These are phyloP conservation scores for Chenopodium quinoa DNA, from an alignment of 148 eudicot genomes.

Conservation along the genomic window DNA sequence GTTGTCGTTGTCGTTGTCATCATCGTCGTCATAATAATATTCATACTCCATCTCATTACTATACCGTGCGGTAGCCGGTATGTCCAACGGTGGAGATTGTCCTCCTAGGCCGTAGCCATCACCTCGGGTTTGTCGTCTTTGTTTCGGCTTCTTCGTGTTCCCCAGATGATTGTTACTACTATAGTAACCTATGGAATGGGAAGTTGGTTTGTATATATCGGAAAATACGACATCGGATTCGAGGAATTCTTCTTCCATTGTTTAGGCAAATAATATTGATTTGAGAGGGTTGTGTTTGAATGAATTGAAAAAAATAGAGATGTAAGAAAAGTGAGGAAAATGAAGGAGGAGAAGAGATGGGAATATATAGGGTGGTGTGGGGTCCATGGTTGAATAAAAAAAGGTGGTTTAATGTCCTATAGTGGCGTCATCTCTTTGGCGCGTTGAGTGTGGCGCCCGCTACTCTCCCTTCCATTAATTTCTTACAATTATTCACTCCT, in stretches of 20 bases:
- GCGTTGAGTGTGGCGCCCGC: conserved; percentile 17
- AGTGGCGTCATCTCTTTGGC: conserved; percentile 24
- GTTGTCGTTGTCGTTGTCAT: conserved; percentile 1
- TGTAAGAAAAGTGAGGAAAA: background rate
- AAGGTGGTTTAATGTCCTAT: conserved; percentile 13
- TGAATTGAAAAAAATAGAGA: background rate
- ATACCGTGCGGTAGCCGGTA: conserved; percentile 19
- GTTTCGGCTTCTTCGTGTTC: conserved; percentile 1
- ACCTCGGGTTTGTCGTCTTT: background rate
- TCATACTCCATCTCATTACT: conserved; percentile 15
- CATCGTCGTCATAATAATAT: conserved; percentile 9
- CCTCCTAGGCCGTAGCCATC: too few relatives aligned
- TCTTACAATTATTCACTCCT: too few relatives aligned
- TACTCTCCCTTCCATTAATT: too few relatives aligned
- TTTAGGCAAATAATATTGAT: background rate
- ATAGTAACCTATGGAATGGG: background rate
- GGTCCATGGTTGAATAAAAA: background rate
- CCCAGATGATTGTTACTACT: background rate
- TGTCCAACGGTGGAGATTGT: conserved; percentile 23
- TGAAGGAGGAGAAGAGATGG: background rate
- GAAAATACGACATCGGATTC: conserved; percentile 41
- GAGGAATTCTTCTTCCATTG: conserved; percentile 41
- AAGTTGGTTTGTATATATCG: background rate
- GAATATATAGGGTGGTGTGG: conserved; percentile 4
- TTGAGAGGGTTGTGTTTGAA: background rate